These are phyloP conservation scores for Collybiopsis luxurians DNA, from an alignment of 768 basidiomycete genomes.

Conservation along the genomic window DNA sequence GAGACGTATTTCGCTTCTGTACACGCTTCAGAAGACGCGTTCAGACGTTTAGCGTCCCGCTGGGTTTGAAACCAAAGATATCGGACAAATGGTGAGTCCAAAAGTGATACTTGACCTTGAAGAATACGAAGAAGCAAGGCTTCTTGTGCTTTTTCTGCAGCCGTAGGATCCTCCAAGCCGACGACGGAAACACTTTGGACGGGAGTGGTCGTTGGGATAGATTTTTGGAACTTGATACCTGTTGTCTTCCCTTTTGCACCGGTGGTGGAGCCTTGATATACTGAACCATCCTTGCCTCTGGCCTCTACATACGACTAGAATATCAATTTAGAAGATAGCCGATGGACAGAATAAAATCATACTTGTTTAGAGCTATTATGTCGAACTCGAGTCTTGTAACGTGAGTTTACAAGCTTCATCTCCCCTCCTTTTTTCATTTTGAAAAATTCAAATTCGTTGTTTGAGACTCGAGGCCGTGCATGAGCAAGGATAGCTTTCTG, in stretches of 20 bases:
- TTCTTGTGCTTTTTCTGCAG: slow-evolving; percentile 36
- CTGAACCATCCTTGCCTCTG: slow-evolving; percentile 26
- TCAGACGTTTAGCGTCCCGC: slow-evolving; percentile 5
- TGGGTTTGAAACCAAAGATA: slow-evolving; percentile 37
- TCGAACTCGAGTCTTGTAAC: slow-evolving; percentile 41
- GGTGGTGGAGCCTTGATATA: slow-evolving; percentile 29
- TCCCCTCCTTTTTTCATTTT: slow-evolving; percentile 23
- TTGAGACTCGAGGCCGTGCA: slow-evolving; percentile 27
- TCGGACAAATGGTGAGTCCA: slow-evolving; percentile 30
- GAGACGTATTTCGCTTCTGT: background rate
- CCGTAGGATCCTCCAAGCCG: slow-evolving; percentile 38
- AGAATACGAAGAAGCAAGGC: slow-evolving; percentile 34
- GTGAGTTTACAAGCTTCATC: slow-evolving; percentile 31
- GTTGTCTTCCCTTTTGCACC: slow-evolving; percentile 33
- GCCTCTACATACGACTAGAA: slow-evolving; percentile 29
- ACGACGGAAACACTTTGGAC: slow-evolving; percentile 33
- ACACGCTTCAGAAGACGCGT: background rate
- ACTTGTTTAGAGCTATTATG: slow-evolving; percentile 29
- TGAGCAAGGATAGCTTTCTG: slow-evolving; percentile 32
- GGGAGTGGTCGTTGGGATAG: slow-evolving; percentile 16
- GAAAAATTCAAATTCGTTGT: slow-evolving; percentile 30
- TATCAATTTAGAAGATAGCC: too few species aligned
- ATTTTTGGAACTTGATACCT: slow-evolving; percentile 23
- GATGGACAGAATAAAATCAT: too few species aligned
- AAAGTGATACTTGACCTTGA: slow-evolving; percentile 26